phyloP scores from a whole-genome alignment of 768 basidiomycete species.

The Cystobasidium onofrii region DNA sequence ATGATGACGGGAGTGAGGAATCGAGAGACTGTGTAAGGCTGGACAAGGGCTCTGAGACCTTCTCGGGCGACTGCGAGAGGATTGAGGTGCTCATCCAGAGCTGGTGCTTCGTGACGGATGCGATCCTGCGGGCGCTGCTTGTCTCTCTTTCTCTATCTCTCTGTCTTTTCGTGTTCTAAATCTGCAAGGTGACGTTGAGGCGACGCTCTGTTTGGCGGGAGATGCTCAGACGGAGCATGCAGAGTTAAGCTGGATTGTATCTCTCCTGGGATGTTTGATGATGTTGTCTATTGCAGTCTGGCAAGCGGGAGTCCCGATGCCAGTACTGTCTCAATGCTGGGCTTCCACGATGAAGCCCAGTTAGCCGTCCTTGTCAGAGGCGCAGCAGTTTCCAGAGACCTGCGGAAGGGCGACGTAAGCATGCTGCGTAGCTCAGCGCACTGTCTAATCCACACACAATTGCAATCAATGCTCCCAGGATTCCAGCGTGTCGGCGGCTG shows the following conservation, averaged over 20 bases:
- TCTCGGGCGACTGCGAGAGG: conserved; percentile 9
- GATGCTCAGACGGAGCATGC: not conserved
- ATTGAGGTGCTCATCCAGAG: not conserved
- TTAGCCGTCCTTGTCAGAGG: conserved; percentile 5
- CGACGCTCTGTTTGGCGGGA: not conserved
- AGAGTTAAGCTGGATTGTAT: not conserved
- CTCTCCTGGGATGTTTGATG: too few relatives aligned
- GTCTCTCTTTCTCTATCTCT: too few relatives aligned
- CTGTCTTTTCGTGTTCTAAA: not conserved
- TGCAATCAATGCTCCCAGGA: conserved; percentile 11
- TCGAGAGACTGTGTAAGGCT: not conserved
- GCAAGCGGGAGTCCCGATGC: not conserved
- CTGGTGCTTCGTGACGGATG: not conserved
- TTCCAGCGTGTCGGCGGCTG: conserved; percentile 16
- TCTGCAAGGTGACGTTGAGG: not conserved
- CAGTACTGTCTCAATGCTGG: not conserved
- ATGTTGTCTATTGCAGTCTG: too few relatives aligned
- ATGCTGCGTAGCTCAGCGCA: not conserved
- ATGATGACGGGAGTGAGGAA: not conserved
- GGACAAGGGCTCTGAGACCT: not conserved
- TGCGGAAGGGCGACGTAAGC: not conserved
- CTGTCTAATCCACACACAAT: not conserved
- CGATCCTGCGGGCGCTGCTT: too few relatives aligned
- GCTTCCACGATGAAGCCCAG: not conserved
- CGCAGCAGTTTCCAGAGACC: conserved; percentile 12